Percentiles rank a stretch among this genome's conserved stretches.
Conservation (phyloP, 768 basidiomycete genomes). For the Amanita pallidorosea region DNA sequence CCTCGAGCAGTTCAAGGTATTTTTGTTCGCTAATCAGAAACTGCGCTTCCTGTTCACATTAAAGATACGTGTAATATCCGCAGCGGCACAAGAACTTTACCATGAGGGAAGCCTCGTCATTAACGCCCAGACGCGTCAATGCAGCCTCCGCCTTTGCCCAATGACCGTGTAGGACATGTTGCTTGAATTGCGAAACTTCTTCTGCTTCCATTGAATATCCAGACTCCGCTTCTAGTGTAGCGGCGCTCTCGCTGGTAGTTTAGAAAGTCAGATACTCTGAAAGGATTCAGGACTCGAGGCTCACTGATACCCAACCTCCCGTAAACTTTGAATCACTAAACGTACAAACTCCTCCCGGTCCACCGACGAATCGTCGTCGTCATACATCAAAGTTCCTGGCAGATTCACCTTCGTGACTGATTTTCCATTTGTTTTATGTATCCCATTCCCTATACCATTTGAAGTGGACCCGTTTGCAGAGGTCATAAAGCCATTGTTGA, state of each 20-base stretch:
- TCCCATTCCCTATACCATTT: slow-evolving; percentile 39
- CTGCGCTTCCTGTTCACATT: slow-evolving; percentile 50
- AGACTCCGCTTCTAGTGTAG: slow-evolving; percentile 85
- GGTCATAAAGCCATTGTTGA: slow-evolving; percentile 23
- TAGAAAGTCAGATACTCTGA: background rate
- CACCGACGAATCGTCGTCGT: slow-evolving; percentile 69
- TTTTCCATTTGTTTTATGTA: slow-evolving; percentile 33
- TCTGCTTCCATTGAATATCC: slow-evolving; percentile 78
- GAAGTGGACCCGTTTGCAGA: slow-evolving; percentile 15
- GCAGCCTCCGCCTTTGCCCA: slow-evolving; percentile 75
- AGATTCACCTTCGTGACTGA: slow-evolving; percentile 52
- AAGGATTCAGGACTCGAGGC: slow-evolving; percentile 15
- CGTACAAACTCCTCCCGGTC: slow-evolving; percentile 89
- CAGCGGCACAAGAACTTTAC: slow-evolving; percentile 23
- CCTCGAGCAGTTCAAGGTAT: slow-evolving; percentile 87
- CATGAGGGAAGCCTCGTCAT: slow-evolving; percentile 57
- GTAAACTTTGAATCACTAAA: slow-evolving; percentile 77
- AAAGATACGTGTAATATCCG: slow-evolving; percentile 2
- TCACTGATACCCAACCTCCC: slow-evolving; percentile 77
- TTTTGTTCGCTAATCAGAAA: slow-evolving; percentile 93
- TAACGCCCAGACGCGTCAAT: slow-evolving; percentile 57
- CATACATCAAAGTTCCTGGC: slow-evolving; percentile 67
- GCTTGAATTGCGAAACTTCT: slow-evolving; percentile 71
- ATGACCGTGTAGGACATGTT: slow-evolving; percentile 65
- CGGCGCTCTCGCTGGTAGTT: slow-evolving; percentile 67